A percentile compares a stretch with the other conserved stretches of the same genome.
These are phyloP conservation scores for Oidiodendron maius DNA, from an alignment of 495 filamentous ascomycete species.

Conservation along the genomic window DNA sequence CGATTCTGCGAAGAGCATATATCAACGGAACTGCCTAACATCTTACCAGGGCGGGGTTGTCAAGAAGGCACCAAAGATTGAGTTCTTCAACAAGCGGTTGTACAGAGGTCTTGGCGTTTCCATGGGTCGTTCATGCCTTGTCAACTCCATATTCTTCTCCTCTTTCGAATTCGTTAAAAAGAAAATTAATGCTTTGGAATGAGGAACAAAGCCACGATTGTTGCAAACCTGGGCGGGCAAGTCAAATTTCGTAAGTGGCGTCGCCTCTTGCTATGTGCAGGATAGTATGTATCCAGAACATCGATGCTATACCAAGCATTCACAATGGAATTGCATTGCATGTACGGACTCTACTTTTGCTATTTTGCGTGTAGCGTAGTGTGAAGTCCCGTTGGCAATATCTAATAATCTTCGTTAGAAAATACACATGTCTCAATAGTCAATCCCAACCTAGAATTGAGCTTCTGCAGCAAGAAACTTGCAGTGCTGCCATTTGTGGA, in stretches of 20 bases:
- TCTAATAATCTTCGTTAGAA: too few relatives aligned
- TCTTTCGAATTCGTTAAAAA: slow-evolving; percentile 75
- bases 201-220: slow-evolving; percentile 6
- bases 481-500: too few relatives aligned
- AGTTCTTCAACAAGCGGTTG: slow-evolving; percentile 66
- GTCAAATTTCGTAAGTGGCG: neutral
- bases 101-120: slow-evolving; percentile 75
- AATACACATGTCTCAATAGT: too few relatives aligned
- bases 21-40: slow-evolving; percentile 73
- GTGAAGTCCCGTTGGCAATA: too few relatives aligned
- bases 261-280: neutral
- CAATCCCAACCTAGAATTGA: too few relatives aligned
- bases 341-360: too few relatives aligned
- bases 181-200: slow-evolving; percentile 28
- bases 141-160: slow-evolving; percentile 77
- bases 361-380: too few relatives aligned
- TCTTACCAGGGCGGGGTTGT: slow-evolving; percentile 54
- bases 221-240: neutral
- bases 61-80: slow-evolving; percentile 54
- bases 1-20: slow-evolving; percentile 77
- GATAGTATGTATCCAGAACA: neutral
- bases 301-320: neutral
- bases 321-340: too few relatives aligned
- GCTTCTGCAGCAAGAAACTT: too few relatives aligned
- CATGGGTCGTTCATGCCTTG: slow-evolving; percentile 64